Evolutionary conservation across 208 protist genomes (phyloP), one percentile per base, ranked within the genome.

Genomic region (Strigomonas galati): DNA sequence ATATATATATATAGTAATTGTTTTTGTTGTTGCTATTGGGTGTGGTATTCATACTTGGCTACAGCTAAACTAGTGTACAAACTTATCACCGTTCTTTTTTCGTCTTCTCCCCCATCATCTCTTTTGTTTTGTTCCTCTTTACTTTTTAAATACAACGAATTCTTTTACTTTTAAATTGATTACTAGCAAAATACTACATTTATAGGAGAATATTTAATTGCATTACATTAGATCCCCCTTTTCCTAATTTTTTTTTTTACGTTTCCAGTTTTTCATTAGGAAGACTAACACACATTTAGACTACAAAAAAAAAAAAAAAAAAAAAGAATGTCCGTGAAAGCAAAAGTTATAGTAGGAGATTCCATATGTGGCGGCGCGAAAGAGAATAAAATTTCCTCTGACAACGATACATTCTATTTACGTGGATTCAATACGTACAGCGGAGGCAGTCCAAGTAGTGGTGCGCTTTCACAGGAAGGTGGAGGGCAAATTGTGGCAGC

Each of bases 401-500:
- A 44, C 9, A 49, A 72, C 6, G 78, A 87, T 12, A 74, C 81
- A 46, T 71, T 94, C 12, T 94, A 86, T 67, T 76, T 96, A 44
- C 67, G 85, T 15, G 87, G 85, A 0, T 93, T 81, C 60, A 95
- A 92, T 55, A 95, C 90, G 0, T 89, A 85, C 43, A 65, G 72
- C 51, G 86, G 90, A 0, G 74, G 66, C 40, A 54, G 77, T 32
- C 82, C 90, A 21, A 88, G 74, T 46, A 74, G 82, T 27, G 12
- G 60, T 12, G 82, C 83, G 0, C 58, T 82, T 0, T 52, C 74
- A 26, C 71, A 78, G 14, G 84, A 93, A 61, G 87, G 87, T 10
- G 78, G 76, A 1, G 90, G 90, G 1, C 84, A 95, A 76, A 88
- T 97, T 62, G 69, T 94, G 26, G 76, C 89, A 30, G 83, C 92